A percentile compares a stretch with the other conserved stretches of the same genome.
Conservation (phyloP, 257 asterid species). For the Rubia yunnanensis region DNA sequence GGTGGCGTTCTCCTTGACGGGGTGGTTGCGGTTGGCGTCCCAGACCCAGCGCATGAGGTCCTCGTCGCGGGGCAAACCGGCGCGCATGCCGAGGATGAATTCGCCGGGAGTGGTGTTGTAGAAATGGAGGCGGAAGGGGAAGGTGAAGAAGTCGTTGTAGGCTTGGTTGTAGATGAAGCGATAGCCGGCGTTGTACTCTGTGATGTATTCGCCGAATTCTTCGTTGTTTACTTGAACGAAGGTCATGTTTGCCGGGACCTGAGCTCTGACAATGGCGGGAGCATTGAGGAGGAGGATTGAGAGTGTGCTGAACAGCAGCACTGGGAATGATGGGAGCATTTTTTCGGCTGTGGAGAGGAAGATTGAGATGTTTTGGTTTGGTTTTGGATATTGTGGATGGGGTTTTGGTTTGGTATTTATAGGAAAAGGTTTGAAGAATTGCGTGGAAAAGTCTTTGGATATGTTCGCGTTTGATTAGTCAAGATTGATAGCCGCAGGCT, state of each 20-base stretch:
- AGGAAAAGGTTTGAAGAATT: background rate
- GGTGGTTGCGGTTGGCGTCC: conserved; percentile 21
- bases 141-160: background rate
- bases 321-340: background rate
- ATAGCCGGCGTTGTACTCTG: background rate
- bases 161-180: background rate
- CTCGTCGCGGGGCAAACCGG: conserved; percentile 2
- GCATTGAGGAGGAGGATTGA: background rate
- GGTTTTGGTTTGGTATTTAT: conserved; percentile 6
- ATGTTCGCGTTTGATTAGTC: too few species aligned
- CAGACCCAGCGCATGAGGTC: conserved; percentile 19
- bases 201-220: background rate
- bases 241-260: background rate
- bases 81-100: conserved; percentile 7
- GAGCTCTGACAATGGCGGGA: background rate
- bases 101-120: conserved; percentile 16
- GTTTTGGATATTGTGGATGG: background rate
- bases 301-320: background rate
- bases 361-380: background rate
- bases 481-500: background rate
- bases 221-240: background rate
- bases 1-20: conserved; percentile 18
- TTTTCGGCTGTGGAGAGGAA: background rate
- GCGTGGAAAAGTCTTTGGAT: background rate
- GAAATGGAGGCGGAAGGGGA: background rate